Conservation (phyloP, 768 basidiomycete genomes). For the Infundibulicybe gibba region DNA sequence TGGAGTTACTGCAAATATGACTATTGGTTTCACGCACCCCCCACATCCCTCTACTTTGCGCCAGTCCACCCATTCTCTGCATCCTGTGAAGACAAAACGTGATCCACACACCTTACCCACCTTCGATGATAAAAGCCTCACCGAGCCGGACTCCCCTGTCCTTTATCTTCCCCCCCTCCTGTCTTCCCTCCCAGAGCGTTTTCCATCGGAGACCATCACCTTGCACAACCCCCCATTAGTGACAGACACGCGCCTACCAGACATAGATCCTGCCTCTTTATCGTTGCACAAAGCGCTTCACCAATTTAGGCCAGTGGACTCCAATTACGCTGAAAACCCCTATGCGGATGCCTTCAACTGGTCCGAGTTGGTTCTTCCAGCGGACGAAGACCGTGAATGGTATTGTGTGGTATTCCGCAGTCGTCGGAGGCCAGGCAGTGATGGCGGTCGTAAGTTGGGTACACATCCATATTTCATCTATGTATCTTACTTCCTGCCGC, state of each 20-base stretch:
- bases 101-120: conserved; percentile 57
- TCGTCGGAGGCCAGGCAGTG: conserved; percentile 66
- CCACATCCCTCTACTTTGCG: conserved; percentile 21
- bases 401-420: conserved; percentile 91
- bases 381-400: conserved; percentile 80
- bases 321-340: conserved; percentile 56
- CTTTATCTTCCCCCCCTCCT: conserved; percentile 85
- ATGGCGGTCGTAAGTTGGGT: conserved; percentile 52
- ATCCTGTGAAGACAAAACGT: conserved; percentile 12
- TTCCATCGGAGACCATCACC: conserved; percentile 23
- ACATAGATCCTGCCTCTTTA: conserved; percentile 82
- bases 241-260: conserved; percentile 75
- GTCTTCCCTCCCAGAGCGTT: conserved; percentile 60
- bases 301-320: conserved; percentile 57
- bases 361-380: conserved; percentile 62
- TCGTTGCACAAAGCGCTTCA: conserved; percentile 86
- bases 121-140: conserved; percentile 36
- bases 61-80: not conserved
- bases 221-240: conserved; percentile 39
- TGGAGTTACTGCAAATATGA: conserved; percentile 13
- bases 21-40: conserved; percentile 24
- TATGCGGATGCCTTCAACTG: conserved; percentile 90
- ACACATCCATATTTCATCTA: not conserved
- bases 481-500: conserved; percentile 4
- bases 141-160: conserved; percentile 42